A percentile compares a stretch with the other conserved stretches of the same genome.
phyloP scores from a whole-genome alignment of 2,329 filamentous ascomycete species.

The Thielaviopsis musarum region DNA sequence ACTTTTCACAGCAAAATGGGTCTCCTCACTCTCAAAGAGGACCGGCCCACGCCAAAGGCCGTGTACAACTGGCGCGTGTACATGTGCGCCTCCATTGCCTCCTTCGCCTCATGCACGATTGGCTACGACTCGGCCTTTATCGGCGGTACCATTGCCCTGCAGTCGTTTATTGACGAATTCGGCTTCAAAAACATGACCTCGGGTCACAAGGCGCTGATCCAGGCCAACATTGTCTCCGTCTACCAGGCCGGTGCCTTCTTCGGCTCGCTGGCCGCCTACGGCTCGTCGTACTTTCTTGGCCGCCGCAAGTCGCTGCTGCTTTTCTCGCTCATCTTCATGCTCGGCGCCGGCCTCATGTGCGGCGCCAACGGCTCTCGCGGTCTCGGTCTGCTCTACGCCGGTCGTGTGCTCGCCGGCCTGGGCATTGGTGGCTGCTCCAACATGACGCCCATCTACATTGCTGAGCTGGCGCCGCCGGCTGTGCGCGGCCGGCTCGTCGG shows the following conservation, averaged over 20 bases:
- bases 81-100: slow-evolving; percentile 33
- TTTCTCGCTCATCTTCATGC: slow-evolving; percentile 45
- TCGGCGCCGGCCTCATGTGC: slow-evolving; percentile 44
- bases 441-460: slow-evolving; percentile 46
- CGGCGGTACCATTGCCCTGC: slow-evolving; percentile 53
- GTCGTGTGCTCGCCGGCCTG: slow-evolving; percentile 45
- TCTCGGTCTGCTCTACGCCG: slow-evolving; percentile 45
- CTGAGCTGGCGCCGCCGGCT: slow-evolving; percentile 42
- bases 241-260: slow-evolving; percentile 74
- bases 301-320: slow-evolving; percentile 46
- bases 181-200: slow-evolving; percentile 33
- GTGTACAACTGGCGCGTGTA: slow-evolving; percentile 48
- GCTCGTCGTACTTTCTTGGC: slow-evolving; percentile 48
- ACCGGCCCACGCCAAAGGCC: slow-evolving; percentile 37
- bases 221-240: slow-evolving; percentile 61
- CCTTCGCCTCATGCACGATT: slow-evolving; percentile 39
- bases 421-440: slow-evolving; percentile 47
- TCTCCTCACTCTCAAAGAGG: slow-evolving; percentile 35
- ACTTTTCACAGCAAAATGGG: slow-evolving; percentile 20
- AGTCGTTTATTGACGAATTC: slow-evolving; percentile 38
- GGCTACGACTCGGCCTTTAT: slow-evolving; percentile 51
- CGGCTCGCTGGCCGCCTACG: slow-evolving; percentile 54
- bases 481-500: slow-evolving; percentile 48
- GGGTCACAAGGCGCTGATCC: slow-evolving; percentile 38
- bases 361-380: slow-evolving; percentile 40